Base-by-base conservation (phyloP, 2,329 filamentous ascomycete genomes). In the Ceratocystiopsis sp. region DNA sequence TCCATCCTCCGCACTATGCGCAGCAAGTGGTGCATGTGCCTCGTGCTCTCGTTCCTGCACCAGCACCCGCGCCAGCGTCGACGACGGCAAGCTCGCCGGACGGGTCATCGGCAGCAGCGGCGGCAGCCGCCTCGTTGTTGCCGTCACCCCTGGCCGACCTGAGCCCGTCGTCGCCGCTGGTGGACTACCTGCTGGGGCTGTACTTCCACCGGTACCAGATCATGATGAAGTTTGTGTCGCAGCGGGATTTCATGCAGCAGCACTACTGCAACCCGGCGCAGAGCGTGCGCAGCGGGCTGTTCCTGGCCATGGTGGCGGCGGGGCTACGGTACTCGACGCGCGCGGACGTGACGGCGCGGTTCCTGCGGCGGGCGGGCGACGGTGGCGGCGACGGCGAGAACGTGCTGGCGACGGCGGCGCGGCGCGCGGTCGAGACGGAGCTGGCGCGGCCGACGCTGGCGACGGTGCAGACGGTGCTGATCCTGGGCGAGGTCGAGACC, bases 131-230 rank as follows among this genome's bases (percentile, higher is more conserved):
- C 14, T 15, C 37, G 21, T 36, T 37, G 16, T 37, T 33, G 6
- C 37, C 37, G 19, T 39, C 37, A 3, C 10, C 21, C 16, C 35
- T 18, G 12, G 36, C 40, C 14, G 18, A 37, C 9, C 25, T 46
- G 18, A 33, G 29, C 32, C 37, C 44, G 10, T 34, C 42, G 16
- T 35, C 45, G 14, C 29, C 45, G 14, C 19, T 45, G 7, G 43
- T 45, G 15, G 45, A 47, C 29, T 41, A 45, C 16, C 38, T 47
- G 32, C 38, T 45, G 15, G 40, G 39, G 35, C 37, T 43, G 12
- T 47, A 43, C 40, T 45, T 47, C 25, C 43, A 45, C 16, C 43
- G 43, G 25, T 45, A 45, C 41, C 46, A 47, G 36, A 38, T n/a
- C 15, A 38, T 47, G 35, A 45, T 47, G 46, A 41, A 41, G 36